These are phyloP conservation scores for Lactarius psammicola DNA, from an alignment of 768 basidiomycete species.

Conservation along the genomic window DNA sequence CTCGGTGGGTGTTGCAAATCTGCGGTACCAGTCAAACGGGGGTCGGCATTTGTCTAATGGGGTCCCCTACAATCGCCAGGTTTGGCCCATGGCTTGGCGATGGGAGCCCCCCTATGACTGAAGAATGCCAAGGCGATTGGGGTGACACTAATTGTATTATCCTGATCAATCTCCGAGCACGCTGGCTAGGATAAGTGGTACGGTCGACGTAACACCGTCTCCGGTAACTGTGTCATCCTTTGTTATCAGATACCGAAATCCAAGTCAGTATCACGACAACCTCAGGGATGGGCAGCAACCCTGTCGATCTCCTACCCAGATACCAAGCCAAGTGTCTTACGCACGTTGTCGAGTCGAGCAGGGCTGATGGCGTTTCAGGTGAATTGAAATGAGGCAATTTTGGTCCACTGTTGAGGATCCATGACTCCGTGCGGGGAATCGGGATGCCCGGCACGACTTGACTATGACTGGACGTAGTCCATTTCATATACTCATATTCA, in stretches of 20 bases:
- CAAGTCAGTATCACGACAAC: conserved; percentile 50
- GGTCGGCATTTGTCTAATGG: conserved; percentile 8
- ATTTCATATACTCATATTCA: not conserved
- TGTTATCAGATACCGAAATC: conserved; percentile 13
- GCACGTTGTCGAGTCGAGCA: conserved; percentile 60
- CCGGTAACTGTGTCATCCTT: conserved; percentile 53
- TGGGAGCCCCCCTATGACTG: conserved; percentile 55
- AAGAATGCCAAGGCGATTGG: conserved; percentile 75
- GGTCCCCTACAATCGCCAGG: conserved; percentile 56
- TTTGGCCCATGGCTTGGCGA: conserved; percentile 68
- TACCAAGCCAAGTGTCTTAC: not conserved
- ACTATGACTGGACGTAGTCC: not conserved
- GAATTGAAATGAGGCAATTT: not conserved
- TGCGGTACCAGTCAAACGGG: conserved; percentile 26
- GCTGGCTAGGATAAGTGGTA: conserved; percentile 17
- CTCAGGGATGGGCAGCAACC: conserved; percentile 34
- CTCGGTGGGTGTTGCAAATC: conserved; percentile 43
- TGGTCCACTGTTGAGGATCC: not conserved
- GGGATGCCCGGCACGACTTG: too few relatives aligned
- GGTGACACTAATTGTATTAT: conserved; percentile 65
- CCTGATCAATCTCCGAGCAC: conserved; percentile 38
- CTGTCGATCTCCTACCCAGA: conserved; percentile 9
- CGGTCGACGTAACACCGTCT: conserved; percentile 35
- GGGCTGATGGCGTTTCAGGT: conserved; percentile 45
- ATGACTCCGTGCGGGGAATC: not conserved